A percentile compares a stretch with the other conserved stretches of the same genome.
Conservation (phyloP, 2,329 filamentous ascomycete species). For the Didymella pinodella region DNA sequence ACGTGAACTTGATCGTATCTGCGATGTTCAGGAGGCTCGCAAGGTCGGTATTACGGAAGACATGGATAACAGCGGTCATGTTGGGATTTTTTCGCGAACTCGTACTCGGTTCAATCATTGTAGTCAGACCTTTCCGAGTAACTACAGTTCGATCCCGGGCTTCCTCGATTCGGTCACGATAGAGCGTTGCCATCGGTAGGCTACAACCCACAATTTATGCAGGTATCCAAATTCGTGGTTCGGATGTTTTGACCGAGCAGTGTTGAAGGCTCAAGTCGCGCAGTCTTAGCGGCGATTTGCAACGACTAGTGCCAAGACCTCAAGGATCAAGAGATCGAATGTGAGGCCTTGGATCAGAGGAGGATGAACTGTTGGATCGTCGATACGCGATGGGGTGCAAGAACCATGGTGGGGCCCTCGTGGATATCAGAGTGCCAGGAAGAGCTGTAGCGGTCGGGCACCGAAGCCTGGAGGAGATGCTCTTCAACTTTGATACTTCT, state of each 20-base stretch:
- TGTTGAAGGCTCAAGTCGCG: neutral
- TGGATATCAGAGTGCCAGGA: neutral
- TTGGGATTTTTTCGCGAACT: neutral
- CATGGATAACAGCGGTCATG: too few species aligned
- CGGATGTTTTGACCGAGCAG: neutral
- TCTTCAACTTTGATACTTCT: neutral
- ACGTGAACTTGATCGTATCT: too few species aligned
- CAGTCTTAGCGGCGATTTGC: slow-evolving; percentile 20
- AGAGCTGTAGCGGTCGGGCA: neutral
- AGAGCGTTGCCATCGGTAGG: neutral
- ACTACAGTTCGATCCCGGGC: neutral
- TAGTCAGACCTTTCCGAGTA: neutral
- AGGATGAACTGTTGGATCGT: slow-evolving; percentile 1
- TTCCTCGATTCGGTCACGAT: neutral
- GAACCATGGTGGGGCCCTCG: neutral
- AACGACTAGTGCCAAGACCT: slow-evolving; percentile 16
- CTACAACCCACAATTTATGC: neutral
- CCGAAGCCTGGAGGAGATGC: neutral
- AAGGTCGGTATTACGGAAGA: neutral
- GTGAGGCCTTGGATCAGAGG: slow-evolving; percentile 9
- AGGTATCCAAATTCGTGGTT: neutral
- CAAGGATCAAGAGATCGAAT: slow-evolving; percentile 20
- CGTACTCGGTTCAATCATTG: neutral
- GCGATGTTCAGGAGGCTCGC: too few species aligned
- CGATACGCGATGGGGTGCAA: slow-evolving; percentile 7